Conservation (phyloP, 345 rosid species). For the Excoecaria cochinchinensis region DNA sequence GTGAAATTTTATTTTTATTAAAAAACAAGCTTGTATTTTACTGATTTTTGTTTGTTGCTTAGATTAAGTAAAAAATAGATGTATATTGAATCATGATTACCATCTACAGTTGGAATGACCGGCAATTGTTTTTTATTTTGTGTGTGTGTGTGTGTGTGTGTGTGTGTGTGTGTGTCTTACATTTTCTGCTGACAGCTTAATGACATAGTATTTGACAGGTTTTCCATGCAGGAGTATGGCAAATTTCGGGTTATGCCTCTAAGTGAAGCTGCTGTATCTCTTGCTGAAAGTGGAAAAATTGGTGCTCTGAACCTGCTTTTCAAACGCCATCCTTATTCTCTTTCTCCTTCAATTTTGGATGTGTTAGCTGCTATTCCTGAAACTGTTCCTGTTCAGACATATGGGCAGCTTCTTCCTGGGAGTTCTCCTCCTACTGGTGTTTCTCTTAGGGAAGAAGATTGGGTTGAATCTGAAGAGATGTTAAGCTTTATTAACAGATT, state of each 20-base stretch:
- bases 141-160: not conserved
- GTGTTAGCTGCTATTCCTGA: constrained; percentile 85
- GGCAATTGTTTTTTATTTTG: too few species aligned
- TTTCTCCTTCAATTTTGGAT: constrained; percentile 59
- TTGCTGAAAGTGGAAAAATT: constrained; percentile 92
- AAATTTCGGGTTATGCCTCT: constrained; percentile 73
- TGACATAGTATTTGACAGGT: constrained; percentile 66
- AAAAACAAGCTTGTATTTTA: not conserved
- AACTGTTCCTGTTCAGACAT: constrained; percentile 82
- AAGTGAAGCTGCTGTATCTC: constrained; percentile 63
- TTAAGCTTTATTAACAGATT: constrained; percentile 50
- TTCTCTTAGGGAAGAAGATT: constrained; percentile 87
- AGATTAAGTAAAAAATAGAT: too few species aligned
- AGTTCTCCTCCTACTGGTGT: constrained; percentile 57
- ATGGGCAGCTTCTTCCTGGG: constrained; percentile 95
- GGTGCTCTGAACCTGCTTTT: constrained; percentile 90
- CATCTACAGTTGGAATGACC: not conserved
- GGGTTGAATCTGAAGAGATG: constrained; percentile 95
- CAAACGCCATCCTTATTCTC: constrained; percentile 92
- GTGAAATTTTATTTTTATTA: not conserved
- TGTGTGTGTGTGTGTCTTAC: not conserved
- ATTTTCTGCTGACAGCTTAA: constrained; percentile 40
- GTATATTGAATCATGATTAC: not conserved
- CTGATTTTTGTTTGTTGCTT: too few species aligned
- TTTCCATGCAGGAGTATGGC: constrained; percentile 76